Evolutionary conservation across 192 early-diverging fungal species (phyloP).

Genomic region (Jimgerdemannia flammicorona): DNA sequence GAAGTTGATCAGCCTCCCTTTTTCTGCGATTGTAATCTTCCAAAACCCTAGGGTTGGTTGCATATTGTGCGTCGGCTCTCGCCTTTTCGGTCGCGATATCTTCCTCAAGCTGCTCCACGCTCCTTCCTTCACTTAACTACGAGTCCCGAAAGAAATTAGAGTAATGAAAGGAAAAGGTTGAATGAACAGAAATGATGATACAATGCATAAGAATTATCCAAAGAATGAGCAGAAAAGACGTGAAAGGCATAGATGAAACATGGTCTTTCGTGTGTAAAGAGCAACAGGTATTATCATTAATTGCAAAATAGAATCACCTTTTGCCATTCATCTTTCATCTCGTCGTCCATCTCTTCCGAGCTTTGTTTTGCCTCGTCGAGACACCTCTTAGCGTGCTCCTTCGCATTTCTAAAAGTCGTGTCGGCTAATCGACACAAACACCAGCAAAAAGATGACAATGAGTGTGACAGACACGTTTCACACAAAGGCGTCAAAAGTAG

Average conservation of each 20-base stretch:
- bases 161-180: background rate
- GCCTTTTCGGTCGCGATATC: conserved; percentile 50
- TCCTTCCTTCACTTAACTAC: conserved; percentile 5
- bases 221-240: too few relatives aligned
- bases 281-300: background rate
- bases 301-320: background rate
- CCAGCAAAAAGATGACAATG: background rate
- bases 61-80: conserved; percentile 47
- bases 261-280: background rate
- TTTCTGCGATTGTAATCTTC: conserved; percentile 65
- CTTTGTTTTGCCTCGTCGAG: conserved; percentile 54
- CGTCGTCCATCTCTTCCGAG: conserved; percentile 45
- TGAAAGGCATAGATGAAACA: too few relatives aligned
- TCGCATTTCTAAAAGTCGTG: conserved; percentile 38
- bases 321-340: conserved; percentile 42
- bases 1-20: conserved; percentile 46
- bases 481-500: too few relatives aligned
- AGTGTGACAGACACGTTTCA: too few relatives aligned
- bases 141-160: background rate
- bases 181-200: too few relatives aligned
- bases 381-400: conserved; percentile 34
- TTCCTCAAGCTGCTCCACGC: conserved; percentile 64
- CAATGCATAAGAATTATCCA: too few relatives aligned
- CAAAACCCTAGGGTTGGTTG: conserved; percentile 55
- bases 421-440: conserved; percentile 20